phyloP scores from a whole-genome alignment of 306 rosid species.

The Vigna radiata region DNA sequence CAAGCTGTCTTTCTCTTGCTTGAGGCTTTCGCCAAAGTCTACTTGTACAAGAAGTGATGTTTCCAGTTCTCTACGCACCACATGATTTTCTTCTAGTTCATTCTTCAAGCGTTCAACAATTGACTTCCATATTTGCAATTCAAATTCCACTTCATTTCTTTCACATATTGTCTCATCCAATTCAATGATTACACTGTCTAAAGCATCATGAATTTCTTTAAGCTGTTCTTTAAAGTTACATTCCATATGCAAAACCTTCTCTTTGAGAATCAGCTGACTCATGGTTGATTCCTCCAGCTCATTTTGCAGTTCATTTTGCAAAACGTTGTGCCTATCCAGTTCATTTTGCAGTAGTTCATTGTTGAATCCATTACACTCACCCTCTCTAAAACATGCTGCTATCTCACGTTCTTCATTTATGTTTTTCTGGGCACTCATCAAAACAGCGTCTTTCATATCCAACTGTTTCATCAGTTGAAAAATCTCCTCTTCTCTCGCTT shows the following conservation, averaged over 20 bases:
- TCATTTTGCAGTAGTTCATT: conserved; percentile 58
- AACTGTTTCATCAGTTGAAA: conserved; percentile 61
- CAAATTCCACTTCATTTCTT: conserved; percentile 72
- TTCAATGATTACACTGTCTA: conserved; percentile 56
- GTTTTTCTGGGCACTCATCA: conserved; percentile 45
- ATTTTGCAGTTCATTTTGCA: conserved; percentile 62
- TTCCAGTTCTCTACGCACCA: conserved; percentile 68
- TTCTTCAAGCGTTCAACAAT: conserved; percentile 55
- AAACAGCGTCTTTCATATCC: conserved; percentile 64
- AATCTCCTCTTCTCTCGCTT: conserved; percentile 53
- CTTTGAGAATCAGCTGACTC: conserved; percentile 52
- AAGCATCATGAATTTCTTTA: conserved; percentile 52
- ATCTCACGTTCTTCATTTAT: conserved; percentile 49
- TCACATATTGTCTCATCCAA: conserved; percentile 61
- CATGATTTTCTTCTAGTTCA: conserved; percentile 62
- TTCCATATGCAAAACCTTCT: conserved; percentile 48
- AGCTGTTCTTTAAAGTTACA: conserved; percentile 45
- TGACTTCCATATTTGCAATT: conserved; percentile 71
- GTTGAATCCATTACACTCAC: conserved; percentile 53
- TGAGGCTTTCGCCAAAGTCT: conserved; percentile 61
- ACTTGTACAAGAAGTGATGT: conserved; percentile 78
- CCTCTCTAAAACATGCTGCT: conserved; percentile 49
- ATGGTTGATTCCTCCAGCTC: conserved; percentile 61
- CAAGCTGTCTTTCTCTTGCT: conserved; percentile 61
- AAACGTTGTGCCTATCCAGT: conserved; percentile 53